Evolutionary conservation across 768 basidiomycete genomes (phyloP).

Genomic region (Lyophyllum atratum): DNA sequence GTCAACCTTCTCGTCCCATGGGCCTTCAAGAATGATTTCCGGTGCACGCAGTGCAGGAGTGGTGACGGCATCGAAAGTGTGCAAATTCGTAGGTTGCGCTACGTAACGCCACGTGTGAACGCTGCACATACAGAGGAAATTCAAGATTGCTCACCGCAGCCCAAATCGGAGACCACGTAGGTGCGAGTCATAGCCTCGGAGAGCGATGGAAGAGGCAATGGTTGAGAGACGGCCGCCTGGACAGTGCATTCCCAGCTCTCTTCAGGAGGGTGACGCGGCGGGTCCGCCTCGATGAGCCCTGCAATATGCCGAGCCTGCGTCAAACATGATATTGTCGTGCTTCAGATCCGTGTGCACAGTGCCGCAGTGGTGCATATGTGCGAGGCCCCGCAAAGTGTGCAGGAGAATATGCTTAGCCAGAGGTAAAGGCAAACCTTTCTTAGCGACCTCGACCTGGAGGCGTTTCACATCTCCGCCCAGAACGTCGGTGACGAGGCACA

Average conservation of each 20-base stretch:
- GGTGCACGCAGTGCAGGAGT: constrained; percentile 25
- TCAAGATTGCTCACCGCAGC: constrained; percentile 18
- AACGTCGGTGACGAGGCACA: constrained; percentile 28
- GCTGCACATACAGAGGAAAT: too few species aligned
- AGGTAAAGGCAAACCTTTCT: constrained; percentile 21
- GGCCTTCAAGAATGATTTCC: constrained; percentile 25
- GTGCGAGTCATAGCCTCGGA: constrained; percentile 20
- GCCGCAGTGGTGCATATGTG: too few species aligned
- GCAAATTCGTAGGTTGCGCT: constrained; percentile 16
- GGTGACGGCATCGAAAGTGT: constrained; percentile 21
- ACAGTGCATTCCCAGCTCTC: constrained; percentile 20
- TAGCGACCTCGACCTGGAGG: constrained; percentile 8
- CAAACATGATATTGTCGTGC: too few species aligned
- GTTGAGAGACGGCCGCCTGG: constrained; percentile 26
- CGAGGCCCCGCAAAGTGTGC: constrained; percentile 24
- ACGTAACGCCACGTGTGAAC: neutral
- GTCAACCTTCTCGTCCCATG: constrained; percentile 29
- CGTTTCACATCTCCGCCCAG: constrained; percentile 24
- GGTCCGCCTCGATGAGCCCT: constrained; percentile 14
- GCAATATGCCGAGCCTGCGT: too few species aligned
- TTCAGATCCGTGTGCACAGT: too few species aligned
- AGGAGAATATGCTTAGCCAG: constrained; percentile 27
- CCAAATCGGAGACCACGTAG: constrained; percentile 28
- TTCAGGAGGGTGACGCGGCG: constrained; percentile 20
- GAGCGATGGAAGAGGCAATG: constrained; percentile 24